phyloP scores from a whole-genome alignment of 345 rosid genomes.

The Laguncularia racemosa region DNA sequence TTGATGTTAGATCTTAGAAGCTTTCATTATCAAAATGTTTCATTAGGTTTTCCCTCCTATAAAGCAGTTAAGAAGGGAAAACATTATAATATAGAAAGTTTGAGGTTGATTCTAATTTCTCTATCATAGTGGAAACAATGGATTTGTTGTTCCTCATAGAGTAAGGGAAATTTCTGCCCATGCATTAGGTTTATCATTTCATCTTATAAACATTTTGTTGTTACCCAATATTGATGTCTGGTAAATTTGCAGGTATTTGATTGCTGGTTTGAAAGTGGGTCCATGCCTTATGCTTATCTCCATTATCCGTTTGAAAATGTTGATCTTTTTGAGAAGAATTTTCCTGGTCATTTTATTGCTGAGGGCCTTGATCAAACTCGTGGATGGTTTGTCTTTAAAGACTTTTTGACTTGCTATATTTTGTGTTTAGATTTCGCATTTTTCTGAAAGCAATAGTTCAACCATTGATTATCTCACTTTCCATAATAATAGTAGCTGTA shows the following conservation, averaged over 20 bases:
- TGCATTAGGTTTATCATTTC: neutral
- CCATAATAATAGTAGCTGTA: too few species aligned
- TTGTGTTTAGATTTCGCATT: neutral
- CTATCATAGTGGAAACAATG: too few species aligned
- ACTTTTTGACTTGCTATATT: neutral
- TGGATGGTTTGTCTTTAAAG: slow-evolving; percentile 72
- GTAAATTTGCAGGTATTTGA: slow-evolving; percentile 70
- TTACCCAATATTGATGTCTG: neutral
- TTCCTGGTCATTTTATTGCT: slow-evolving; percentile 97
- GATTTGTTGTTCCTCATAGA: too few species aligned
- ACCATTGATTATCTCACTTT: neutral
- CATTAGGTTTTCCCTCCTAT: too few species aligned
- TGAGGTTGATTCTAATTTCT: too few species aligned
- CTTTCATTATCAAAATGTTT: too few species aligned
- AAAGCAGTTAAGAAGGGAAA: too few species aligned
- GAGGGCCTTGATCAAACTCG: slow-evolving; percentile 99
- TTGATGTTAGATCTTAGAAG: too few species aligned
- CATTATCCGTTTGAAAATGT: slow-evolving; percentile 97
- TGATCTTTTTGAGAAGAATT: slow-evolving; percentile 80
- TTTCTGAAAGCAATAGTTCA: neutral
- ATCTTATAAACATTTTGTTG: neutral
- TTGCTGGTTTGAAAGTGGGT: slow-evolving; percentile 99
- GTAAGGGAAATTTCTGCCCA: neutral
- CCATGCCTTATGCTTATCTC: slow-evolving; percentile 99
- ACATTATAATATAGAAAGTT: too few species aligned